Conservation (phyloP, 495 filamentous ascomycete species). For the Aspergillus homomorphus region DNA sequence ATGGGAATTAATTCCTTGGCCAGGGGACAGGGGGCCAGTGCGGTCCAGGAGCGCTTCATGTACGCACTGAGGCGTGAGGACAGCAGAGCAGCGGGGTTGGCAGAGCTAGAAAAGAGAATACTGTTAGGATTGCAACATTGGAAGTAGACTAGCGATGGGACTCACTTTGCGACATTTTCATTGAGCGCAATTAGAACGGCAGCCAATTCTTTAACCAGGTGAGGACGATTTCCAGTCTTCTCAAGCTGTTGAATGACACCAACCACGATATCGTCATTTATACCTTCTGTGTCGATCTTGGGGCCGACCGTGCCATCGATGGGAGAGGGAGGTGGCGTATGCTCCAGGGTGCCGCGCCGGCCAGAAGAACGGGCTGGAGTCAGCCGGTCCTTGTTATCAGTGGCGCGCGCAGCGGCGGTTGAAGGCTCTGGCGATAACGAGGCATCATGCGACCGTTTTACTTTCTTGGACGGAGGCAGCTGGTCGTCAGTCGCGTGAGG, state of each 20-base stretch:
- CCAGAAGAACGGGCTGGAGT: conserved; percentile 46
- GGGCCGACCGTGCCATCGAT: conserved; percentile 47
- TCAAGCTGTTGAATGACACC: conserved; percentile 89
- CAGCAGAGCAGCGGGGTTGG: conserved; percentile 91
- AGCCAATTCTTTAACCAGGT: conserved; percentile 91
- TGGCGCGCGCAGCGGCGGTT: conserved; percentile 29
- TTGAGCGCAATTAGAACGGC: conserved; percentile 71
- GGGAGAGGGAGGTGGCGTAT: conserved; percentile 88
- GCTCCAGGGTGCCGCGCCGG: conserved; percentile 53
- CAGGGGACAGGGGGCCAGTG: conserved; percentile 77
- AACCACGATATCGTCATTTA: conserved; percentile 93
- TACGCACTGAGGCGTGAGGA: conserved; percentile 87
- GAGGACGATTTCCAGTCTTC: conserved; percentile 87
- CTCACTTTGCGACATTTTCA: conserved; percentile 88
- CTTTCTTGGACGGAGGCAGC: conserved; percentile 72
- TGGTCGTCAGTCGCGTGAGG: conserved; percentile 50
- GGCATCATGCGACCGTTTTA: conserved; percentile 75
- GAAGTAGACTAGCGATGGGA: conserved; percentile 5
- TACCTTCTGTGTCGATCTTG: conserved; percentile 81
- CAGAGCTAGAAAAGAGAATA: conserved; percentile 59
- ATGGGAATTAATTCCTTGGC: conserved; percentile 89
- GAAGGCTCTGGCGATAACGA: conserved; percentile 53
- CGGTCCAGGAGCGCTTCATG: conserved; percentile 83
- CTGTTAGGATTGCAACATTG: conserved; percentile 31
- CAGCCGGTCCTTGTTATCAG: conserved; percentile 32